Percentiles rank a stretch among this genome's conserved stretches.
phyloP scores from a whole-genome alignment of 495 filamentous ascomycete species.

The Xylaria curta region DNA sequence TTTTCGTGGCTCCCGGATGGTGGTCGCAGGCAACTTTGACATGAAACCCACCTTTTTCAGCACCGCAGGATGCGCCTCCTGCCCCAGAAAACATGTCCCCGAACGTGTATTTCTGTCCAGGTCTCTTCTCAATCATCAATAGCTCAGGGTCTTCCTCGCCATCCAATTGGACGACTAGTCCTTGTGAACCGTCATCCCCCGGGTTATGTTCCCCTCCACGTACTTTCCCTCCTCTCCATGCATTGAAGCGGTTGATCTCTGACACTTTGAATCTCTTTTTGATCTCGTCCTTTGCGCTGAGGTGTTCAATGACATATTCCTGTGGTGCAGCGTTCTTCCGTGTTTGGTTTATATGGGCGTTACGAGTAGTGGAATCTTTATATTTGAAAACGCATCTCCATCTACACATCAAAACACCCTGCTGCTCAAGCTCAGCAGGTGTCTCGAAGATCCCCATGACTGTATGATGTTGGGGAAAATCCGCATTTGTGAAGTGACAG shows the following conservation, averaged over 20 bases:
- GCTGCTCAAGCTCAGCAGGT: conserved; percentile 33
- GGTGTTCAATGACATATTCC: conserved; percentile 41
- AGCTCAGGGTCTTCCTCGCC: conserved; percentile 9
- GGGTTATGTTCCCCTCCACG: conserved; percentile 43
- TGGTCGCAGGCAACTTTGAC: conserved; percentile 70
- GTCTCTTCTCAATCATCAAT: conserved; percentile 28
- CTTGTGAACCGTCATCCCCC: neutral
- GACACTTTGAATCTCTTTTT: conserved; percentile 31
- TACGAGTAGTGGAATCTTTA: conserved; percentile 28
- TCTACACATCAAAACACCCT: conserved; percentile 48
- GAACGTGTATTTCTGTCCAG: conserved; percentile 62
- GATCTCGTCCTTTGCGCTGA: conserved; percentile 37
- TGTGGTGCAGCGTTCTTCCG: conserved; percentile 27
- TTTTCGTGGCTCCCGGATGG: conserved; percentile 58
- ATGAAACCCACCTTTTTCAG: conserved; percentile 63
- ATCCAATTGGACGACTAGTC: conserved; percentile 17
- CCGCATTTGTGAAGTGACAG: conserved; percentile 59
- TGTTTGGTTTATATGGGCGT: neutral
- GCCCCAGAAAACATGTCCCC: conserved; percentile 79
- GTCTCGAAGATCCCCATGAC: conserved; percentile 30
- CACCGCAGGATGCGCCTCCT: conserved; percentile 77
- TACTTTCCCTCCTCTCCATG: conserved; percentile 49
- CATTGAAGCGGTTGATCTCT: conserved; percentile 34
- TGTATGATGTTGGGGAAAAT: conserved; percentile 50
- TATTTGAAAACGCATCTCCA: conserved; percentile 41